Base-by-base conservation (phyloP, 176 grass and related monocot species). In the Miscanthus lutarioriparius region DNA sequence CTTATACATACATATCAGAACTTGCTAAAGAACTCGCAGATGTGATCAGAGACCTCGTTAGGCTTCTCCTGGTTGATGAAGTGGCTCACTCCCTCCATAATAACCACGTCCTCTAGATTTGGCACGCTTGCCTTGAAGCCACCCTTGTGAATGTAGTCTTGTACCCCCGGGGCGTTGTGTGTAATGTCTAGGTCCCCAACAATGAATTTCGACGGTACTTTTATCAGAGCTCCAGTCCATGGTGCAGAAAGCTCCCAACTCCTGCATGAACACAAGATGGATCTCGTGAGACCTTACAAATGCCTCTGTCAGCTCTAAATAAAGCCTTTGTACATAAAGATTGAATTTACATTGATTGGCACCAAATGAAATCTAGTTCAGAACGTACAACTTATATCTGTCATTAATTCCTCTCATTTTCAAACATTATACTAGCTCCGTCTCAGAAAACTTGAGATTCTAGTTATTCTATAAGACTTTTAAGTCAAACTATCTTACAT, bases 51-150 rank as follows among this genome's bases (percentile, higher is more conserved):
- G 28, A 93, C 70, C 82, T 97, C 94, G 53, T 86, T 16, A 49
- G 91, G 82, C 74, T 85, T 97, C 87, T 97, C 94, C 66, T 93
- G 94, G 71, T 93, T 90, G 65, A 93, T 83, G 78, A 97, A 97
- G 58, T 93, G 94, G 4, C 87, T 37, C 82, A 86, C 94, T 28
- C 86, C 91, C 86, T 93, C 81, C 91, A 97, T 84, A 22, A 93
- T 25, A 38, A 97, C 79, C 10, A 97, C 84, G 11, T 94, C 91
- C 65, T 97, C 89, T 48, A 97, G 89, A 88, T 91, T 90, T 0
- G 89, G 94, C 53, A 97, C 91, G 9, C 53, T 44, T 75, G 72
- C 84, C 17, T 83, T 93, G 17, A 97, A 88, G 17, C 87, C 87
- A 40, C 94, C 94, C 54, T 94, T 91, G 65, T 94, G 85, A 58